Evolutionary conservation across 768 basidiomycete species (phyloP).

Genomic region (Vararia minispora): DNA sequence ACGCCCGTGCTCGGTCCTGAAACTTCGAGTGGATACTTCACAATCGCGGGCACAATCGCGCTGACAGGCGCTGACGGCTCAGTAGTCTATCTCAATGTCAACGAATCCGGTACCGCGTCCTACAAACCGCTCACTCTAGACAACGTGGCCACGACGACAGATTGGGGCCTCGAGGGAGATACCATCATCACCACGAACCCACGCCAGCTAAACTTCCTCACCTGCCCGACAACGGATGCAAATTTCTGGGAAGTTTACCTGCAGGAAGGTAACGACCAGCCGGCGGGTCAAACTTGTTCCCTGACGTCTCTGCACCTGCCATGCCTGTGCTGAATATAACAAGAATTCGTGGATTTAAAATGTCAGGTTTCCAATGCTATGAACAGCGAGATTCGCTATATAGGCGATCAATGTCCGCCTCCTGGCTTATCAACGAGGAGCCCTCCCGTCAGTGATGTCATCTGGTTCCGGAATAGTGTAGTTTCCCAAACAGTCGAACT

Average conservation of each 20-base stretch:
- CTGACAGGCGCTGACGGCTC: constrained; percentile 31
- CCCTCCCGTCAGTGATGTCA: constrained; percentile 27
- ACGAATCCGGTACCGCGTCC: constrained; percentile 30
- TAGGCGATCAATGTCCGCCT: no score
- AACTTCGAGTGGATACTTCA: constrained; percentile 38
- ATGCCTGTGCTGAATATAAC: constrained; percentile 23
- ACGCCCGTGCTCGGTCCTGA: constrained; percentile 41
- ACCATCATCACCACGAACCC: constrained; percentile 45
- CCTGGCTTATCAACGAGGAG: constrained; percentile 12
- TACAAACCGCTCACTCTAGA: constrained; percentile 39
- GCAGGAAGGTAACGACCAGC: constrained; percentile 39
- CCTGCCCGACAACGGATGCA: constrained; percentile 32
- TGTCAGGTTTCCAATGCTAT: no score
- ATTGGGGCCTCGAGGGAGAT: constrained; percentile 50
- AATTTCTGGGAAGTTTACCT: constrained; percentile 36
- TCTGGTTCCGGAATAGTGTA: constrained; percentile 32
- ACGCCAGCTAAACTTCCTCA: constrained; percentile 43
- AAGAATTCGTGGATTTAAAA: no score
- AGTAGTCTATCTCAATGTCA: constrained; percentile 37
- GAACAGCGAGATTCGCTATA: no score
- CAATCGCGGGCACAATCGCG: constrained; percentile 34
- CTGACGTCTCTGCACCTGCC: constrained; percentile 22
- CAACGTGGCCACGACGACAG: constrained; percentile 34
- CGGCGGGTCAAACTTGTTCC: constrained; percentile 20
- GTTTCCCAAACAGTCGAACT: constrained; percentile 33